Evolutionary conservation across 1,284 basidiomycete genomes (phyloP).

Genomic region (Trametes hirsuta): DNA sequence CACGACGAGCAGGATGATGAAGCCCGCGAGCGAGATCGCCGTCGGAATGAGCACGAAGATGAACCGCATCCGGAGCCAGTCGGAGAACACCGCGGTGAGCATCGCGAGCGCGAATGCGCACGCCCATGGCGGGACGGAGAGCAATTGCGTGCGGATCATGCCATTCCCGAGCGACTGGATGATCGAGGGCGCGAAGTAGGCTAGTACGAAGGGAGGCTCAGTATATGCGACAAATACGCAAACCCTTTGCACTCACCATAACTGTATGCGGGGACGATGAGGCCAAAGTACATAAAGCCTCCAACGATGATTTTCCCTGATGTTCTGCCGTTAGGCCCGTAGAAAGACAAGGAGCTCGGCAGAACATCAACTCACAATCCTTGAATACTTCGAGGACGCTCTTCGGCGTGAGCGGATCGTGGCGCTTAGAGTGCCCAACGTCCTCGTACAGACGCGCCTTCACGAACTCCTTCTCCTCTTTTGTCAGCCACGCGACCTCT

Average conservation of each 20-base stretch:
- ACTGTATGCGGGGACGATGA: conserved; percentile 36
- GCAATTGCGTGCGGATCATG: conserved; percentile 50
- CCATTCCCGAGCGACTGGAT: conserved; percentile 46
- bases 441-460: conserved; percentile 35
- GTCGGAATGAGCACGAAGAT: conserved; percentile 31
- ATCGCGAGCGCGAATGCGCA: conserved; percentile 38
- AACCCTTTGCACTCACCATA: conserved; percentile 28
- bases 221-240: neutral
- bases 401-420: conserved; percentile 28
- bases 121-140: conserved; percentile 54
- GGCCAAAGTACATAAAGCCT: conserved; percentile 39
- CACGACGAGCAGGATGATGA: conserved; percentile 33
- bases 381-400: conserved; percentile 29
- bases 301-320: conserved; percentile 36
- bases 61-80: conserved; percentile 33
- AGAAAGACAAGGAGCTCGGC: no score
- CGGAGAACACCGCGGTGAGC: conserved; percentile 31
- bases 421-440: conserved; percentile 31
- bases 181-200: conserved; percentile 39
- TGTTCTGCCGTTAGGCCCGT: neutral
- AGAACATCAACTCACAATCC: conserved; percentile 27
- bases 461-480: conserved; percentile 36
- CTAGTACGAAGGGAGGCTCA: conserved; percentile 9
- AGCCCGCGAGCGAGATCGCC: conserved; percentile 32
- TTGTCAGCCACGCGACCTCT: conserved; percentile 32